Conservation (phyloP, 176 grass and related monocot species). For the Pharus latifolius region DNA sequence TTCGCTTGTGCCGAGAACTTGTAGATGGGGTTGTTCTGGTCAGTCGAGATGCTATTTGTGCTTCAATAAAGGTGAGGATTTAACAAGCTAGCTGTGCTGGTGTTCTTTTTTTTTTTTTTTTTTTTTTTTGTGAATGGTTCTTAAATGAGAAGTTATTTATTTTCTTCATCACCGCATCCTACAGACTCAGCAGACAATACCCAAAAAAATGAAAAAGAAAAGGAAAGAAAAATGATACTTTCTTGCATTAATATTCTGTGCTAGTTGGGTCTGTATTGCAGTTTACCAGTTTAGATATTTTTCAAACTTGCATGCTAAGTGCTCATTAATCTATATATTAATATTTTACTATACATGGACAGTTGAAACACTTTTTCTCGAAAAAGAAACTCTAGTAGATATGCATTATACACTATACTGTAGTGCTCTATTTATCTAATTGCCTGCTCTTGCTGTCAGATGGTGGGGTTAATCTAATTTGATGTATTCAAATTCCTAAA, state of each 20-base stretch:
- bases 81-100: background rate
- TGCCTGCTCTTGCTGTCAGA: background rate
- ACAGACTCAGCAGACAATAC: background rate
- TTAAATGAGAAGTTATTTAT: background rate
- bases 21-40: constrained; percentile 94
- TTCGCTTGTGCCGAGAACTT: constrained; percentile 78
- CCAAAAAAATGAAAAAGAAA: background rate
- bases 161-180: background rate
- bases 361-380: no score
- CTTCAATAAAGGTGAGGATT: constrained; percentile 89
- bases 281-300: no score
- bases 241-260: background rate
- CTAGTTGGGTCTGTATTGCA: background rate
- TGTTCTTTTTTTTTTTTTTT: background rate
- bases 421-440: background rate
- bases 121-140: background rate
- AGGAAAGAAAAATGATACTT: background rate
- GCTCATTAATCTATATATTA: no score
- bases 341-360: no score
- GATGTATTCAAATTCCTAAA: background rate
- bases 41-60: constrained; percentile 92
- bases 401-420: background rate
- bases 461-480: background rate
- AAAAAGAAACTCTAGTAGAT: background rate
- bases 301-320: no score